phyloP scores from a whole-genome alignment of 2,329 filamentous ascomycete genomes.

The Verticillium tricorpus region DNA sequence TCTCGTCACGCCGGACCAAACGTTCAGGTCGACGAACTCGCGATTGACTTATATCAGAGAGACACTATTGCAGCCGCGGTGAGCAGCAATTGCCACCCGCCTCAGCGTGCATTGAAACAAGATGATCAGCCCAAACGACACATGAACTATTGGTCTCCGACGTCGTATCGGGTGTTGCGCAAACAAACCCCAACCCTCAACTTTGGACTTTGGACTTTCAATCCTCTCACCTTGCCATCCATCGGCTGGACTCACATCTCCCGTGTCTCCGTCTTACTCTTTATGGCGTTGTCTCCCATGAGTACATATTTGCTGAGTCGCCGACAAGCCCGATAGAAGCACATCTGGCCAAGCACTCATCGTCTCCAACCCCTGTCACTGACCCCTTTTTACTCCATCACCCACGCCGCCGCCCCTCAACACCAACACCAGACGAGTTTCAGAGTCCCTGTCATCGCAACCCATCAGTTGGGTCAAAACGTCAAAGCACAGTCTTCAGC shows the following conservation, averaged over 20 bases:
- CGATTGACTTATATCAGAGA: not conserved
- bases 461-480: not conserved
- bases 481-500: not conserved
- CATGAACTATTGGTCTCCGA: not conserved
- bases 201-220: too few species aligned
- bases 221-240: too few species aligned
- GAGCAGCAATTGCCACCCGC: not conserved
- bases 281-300: too few species aligned
- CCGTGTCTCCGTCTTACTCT: too few species aligned
- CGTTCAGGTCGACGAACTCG: not conserved
- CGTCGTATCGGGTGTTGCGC: not conserved
- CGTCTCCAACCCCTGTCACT: not conserved
- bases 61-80: not conserved
- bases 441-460: slow-evolving; percentile 4
- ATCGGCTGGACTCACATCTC: too few species aligned
- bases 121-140: not conserved
- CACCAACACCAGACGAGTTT: slow-evolving; percentile 1
- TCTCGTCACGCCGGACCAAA: not conserved
- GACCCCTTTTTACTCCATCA: not conserved
- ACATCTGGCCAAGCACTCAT: not conserved
- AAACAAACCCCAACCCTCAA: too few species aligned
- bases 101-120: not conserved
- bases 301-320: too few species aligned
- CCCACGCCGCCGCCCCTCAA: not conserved
- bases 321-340: not conserved